Percentiles rank a stretch among this genome's conserved stretches.
phyloP scores from a whole-genome alignment of 768 basidiomycete species.

The Gymnopilus dilepis region DNA sequence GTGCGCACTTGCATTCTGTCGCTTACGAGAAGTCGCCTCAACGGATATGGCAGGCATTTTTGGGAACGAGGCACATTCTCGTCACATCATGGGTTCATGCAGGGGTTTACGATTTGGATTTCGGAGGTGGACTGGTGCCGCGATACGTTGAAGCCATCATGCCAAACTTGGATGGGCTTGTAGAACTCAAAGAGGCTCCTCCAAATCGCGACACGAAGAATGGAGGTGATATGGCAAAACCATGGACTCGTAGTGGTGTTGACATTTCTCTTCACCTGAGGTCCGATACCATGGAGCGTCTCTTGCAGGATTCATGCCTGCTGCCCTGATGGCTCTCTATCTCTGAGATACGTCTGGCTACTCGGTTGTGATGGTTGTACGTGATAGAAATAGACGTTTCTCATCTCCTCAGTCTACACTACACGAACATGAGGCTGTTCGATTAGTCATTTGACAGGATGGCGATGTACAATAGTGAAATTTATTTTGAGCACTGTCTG shows the following conservation, averaged over 20 bases:
- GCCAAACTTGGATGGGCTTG: neutral
- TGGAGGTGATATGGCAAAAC: neutral
- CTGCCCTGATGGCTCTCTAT: neutral
- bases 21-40: neutral
- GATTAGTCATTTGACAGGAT: no score
- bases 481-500: no score
- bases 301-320: neutral
- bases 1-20: neutral
- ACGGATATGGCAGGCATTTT: neutral
- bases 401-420: no score
- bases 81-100: neutral
- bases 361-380: no score
- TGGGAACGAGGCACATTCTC: neutral
- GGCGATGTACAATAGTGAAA: no score
- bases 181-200: neutral
- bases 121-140: neutral
- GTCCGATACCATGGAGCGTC: neutral
- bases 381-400: no score
- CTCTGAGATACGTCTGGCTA: no score
- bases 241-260: neutral
- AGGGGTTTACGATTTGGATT: neutral
- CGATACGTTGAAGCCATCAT: slow-evolving; percentile 1
- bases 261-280: neutral
- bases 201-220: neutral
- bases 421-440: no score